Evolutionary conservation across 176 grass and related monocot genomes (phyloP), one percentile per base, ranked within the genome.

Genomic region (Echinochloa phyllopogon): DNA sequence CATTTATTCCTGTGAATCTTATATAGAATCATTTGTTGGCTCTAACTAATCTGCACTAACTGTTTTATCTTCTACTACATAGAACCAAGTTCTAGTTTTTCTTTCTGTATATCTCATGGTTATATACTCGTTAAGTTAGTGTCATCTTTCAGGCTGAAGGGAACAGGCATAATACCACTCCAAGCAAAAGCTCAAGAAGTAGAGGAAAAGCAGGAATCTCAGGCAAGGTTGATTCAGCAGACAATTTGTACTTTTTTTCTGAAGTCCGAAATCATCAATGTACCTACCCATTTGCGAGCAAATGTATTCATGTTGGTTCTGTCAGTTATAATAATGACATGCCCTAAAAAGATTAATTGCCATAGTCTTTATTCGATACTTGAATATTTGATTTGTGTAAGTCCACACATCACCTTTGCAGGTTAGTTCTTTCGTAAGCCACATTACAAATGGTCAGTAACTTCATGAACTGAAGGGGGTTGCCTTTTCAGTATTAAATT

Each of bases 211-310:
- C 71, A 77, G 83, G 65, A 76, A 65, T 59, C 49, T 93, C 75
- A 73, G 84, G 75, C 65, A 80, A 91, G 85, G 74, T 87, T 89
- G 70, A 86, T 82, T 80, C 80, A 66, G 56, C 82, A 76, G 90
- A 91, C 69, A 83, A 78, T 69, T 89, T 74, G 3, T 65, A 51
- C 69, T 86, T 82, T 55, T 58, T 58, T 9, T 16, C 85, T 80
- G 21, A 73, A 67, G 12, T 87, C 83, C 69, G 68, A 86, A 80
- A 88, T 87, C 18, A 85, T 88, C 66, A 87, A 72, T 18, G 86
- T 88, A 21, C 76, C 83, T 33, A 84, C 63, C 78, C 56, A 66
- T 74, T 74, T 83, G 29, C 86, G 69, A 59, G 84, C 49, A 71
- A 43, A 64, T 87, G 44, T 68, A 24, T 29, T 57, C 8, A 20